Conservation (phyloP, 1,284 basidiomycete species). For the Ceratobasidium theobromae region DNA sequence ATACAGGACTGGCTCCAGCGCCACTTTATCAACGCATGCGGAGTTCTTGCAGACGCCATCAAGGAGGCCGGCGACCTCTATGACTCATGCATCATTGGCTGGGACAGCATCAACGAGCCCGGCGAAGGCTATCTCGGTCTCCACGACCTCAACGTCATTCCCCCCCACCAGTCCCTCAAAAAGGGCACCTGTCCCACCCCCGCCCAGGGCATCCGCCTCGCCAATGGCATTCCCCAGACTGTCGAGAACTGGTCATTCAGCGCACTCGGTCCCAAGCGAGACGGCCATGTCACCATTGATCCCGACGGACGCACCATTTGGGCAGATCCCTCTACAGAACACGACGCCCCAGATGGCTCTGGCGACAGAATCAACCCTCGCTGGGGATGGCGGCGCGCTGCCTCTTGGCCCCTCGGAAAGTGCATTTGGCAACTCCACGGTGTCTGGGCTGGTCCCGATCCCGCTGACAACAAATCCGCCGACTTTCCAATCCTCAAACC, state of each 20-base stretch:
- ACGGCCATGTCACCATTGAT: constrained; percentile 77
- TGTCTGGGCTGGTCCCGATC: constrained; percentile 76
- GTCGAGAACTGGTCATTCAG: constrained; percentile 88
- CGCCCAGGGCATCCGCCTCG: constrained; percentile 79
- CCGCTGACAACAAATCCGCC: constrained; percentile 48
- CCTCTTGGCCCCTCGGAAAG: constrained; percentile 77
- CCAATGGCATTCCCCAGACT: constrained; percentile 82
- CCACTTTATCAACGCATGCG: constrained; percentile 81
- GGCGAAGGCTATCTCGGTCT: constrained; percentile 84
- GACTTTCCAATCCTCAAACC: constrained; percentile 57
- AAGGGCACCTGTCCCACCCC: constrained; percentile 88
- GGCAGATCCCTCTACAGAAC: constrained; percentile 54
- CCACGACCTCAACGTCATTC: constrained; percentile 66
- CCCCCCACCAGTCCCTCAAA: constrained; percentile 69
- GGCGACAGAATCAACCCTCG: constrained; percentile 36
- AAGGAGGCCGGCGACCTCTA: constrained; percentile 69
- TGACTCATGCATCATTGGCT: constrained; percentile 89
- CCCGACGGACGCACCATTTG: constrained; percentile 78
- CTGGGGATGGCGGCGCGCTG: constrained; percentile 82
- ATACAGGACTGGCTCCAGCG: constrained; percentile 93
- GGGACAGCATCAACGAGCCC: constrained; percentile 97
- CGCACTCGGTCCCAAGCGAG: constrained; percentile 72
- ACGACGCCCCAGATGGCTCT: constrained; percentile 31
- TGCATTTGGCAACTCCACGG: constrained; percentile 94
- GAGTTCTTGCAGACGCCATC: constrained; percentile 74